Percentiles rank a stretch among this genome's conserved stretches.
Evolutionary conservation across 202 grass and related monocot species (phyloP).

Genomic region (Digitaria exilis): DNA sequence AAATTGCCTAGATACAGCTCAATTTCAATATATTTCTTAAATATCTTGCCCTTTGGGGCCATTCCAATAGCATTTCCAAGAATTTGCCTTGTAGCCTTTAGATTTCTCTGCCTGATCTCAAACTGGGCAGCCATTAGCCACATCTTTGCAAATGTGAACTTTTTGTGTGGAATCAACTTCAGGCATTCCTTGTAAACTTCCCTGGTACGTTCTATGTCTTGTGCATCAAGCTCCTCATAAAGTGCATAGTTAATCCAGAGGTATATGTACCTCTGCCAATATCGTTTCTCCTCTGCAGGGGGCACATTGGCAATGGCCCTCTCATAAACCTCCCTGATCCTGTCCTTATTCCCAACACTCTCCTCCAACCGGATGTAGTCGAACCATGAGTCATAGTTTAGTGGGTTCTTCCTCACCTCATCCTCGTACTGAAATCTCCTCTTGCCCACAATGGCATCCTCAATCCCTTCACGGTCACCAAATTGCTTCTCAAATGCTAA

Average conservation of each 20-base stretch:
- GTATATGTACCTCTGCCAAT: conserved; percentile 89
- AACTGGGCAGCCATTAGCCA: conserved; percentile 87
- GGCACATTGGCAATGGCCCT: conserved; percentile 83
- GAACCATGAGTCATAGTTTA: conserved; percentile 92
- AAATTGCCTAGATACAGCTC: conserved; percentile 84
- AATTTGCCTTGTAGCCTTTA: conserved; percentile 58
- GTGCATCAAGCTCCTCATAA: conserved; percentile 82
- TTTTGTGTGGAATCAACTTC: conserved; percentile 81
- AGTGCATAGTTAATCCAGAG: conserved; percentile 87
- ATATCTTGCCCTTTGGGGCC: conserved; percentile 92
- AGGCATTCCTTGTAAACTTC: conserved; percentile 79
- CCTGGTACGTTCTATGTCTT: conserved; percentile 66
- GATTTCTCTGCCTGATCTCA: conserved; percentile 77
- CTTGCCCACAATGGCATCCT: conserved; percentile 89
- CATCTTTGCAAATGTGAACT: conserved; percentile 79
- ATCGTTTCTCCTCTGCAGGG: conserved; percentile 86
- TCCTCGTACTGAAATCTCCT: conserved; percentile 94
- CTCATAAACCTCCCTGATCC: conserved; percentile 83
- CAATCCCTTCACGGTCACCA: conserved; percentile 81
- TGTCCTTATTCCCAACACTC: conserved; percentile 70
- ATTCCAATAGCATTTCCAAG: conserved; percentile 91
- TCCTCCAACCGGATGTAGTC: conserved; percentile 94
- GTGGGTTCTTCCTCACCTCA: conserved; percentile 86
- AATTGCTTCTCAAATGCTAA: conserved; percentile 91
- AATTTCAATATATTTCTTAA: conserved; percentile 92